Evolutionary conservation across 139 green algal species (phyloP).

Genomic region (Nannochloris sp.): DNA sequence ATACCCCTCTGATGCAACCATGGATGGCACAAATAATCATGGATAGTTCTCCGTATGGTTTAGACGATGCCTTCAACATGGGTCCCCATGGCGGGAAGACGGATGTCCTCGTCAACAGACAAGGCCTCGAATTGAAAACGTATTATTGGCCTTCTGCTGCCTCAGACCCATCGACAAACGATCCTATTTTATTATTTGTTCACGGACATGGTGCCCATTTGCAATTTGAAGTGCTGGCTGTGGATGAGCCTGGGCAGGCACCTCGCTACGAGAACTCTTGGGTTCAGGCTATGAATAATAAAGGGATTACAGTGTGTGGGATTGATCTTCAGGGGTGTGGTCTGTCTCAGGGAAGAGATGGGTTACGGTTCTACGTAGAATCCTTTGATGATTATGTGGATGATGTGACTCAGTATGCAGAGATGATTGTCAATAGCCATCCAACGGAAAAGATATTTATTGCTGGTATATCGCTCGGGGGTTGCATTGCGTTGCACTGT

Average conservation of each 20-base stretch:
- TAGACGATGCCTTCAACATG: conserved; percentile 5
- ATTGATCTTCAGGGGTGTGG: conserved; percentile 58
- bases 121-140: conserved; percentile 21
- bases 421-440: background rate
- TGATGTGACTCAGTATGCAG: conserved; percentile 44
- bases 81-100: conserved; percentile 16
- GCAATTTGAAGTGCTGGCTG: conserved; percentile 38
- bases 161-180: conserved; percentile 5
- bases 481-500: conserved; percentile 49
- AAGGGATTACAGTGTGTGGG: conserved; percentile 47
- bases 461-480: conserved; percentile 51
- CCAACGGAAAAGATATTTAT: conserved; percentile 42
- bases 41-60: too few relatives aligned
- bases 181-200: conserved; percentile 38
- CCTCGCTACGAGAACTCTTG: conserved; percentile 49
- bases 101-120: conserved; percentile 24
- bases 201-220: conserved; percentile 54
- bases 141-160: conserved; percentile 44
- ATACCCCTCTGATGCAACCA: too few relatives aligned
- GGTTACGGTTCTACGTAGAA: conserved; percentile 42
- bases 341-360: conserved; percentile 34
- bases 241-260: conserved; percentile 16
- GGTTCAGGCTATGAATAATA: conserved; percentile 51
- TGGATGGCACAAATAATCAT: too few relatives aligned
- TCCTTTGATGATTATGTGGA: conserved; percentile 52